Conservation (phyloP, 345 rosid species). For the Euphorbia lathyris region DNA sequence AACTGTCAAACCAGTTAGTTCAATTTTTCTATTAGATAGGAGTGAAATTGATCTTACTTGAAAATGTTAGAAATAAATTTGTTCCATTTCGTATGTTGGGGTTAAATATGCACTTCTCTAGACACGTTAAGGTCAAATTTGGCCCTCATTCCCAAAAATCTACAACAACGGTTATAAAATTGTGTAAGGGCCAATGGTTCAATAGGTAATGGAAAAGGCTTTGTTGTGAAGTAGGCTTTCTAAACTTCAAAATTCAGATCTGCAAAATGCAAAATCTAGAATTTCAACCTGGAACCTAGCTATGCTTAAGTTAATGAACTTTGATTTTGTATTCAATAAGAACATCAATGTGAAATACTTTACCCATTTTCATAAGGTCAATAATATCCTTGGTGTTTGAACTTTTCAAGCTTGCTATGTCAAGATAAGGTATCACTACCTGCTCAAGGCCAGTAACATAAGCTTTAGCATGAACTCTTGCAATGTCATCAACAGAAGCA, state of each 20-base stretch:
- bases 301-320: not conserved
- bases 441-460: slow-evolving; percentile 81
- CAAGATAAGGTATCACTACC: slow-evolving; percentile 39
- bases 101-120: too few relatives aligned
- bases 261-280: not conserved
- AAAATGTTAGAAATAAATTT: too few relatives aligned
- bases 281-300: not conserved
- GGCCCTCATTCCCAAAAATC: too few relatives aligned
- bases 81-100: too few relatives aligned
- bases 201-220: not conserved
- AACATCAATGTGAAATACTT: not conserved
- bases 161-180: too few relatives aligned
- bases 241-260: not conserved
- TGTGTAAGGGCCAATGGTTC: not conserved
- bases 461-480: slow-evolving; percentile 70
- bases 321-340: not conserved
- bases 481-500: slow-evolving; percentile 72
- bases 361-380: not conserved
- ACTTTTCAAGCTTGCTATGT: not conserved
- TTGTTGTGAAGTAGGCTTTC: not conserved
- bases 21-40: too few relatives aligned
- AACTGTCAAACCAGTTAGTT: too few relatives aligned
- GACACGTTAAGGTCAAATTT: too few relatives aligned
- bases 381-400: too few relatives aligned
- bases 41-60: too few relatives aligned